Percentiles rank a stretch among this genome's conserved stretches.
These are phyloP conservation scores for Kurtzmaniella cleridarum DNA, from an alignment of 805 yeast species.

Conservation along the genomic window DNA sequence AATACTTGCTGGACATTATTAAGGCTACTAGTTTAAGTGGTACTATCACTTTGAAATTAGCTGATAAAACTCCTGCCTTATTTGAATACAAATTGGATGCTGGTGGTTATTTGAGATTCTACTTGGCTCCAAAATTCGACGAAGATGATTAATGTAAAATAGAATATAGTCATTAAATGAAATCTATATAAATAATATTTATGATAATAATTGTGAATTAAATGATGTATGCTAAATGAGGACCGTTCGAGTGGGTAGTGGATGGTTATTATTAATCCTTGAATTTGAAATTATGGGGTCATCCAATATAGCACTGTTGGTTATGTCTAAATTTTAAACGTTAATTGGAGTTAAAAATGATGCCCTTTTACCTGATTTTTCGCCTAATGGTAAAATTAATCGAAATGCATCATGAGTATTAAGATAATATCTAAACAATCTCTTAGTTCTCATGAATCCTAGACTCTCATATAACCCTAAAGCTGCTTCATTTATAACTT, in stretches of 20 bases:
- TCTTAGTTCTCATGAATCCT: constrained; percentile 69
- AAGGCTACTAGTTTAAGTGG: constrained; percentile 80
- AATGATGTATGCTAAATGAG: too few relatives aligned
- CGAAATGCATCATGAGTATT: constrained; percentile 93
- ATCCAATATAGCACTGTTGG: too few relatives aligned
- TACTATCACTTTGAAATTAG: constrained; percentile 76
- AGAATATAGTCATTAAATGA: too few relatives aligned
- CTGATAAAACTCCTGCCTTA: constrained; percentile 88
- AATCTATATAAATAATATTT: too few relatives aligned
- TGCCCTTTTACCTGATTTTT: constrained; percentile 42
- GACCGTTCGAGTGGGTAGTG: too few relatives aligned
- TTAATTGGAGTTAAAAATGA: constrained; percentile 38
- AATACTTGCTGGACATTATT: constrained; percentile 85
- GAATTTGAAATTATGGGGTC: too few relatives aligned
- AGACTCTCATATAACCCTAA: constrained; percentile 62
- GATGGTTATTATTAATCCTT: too few relatives aligned
- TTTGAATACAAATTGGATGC: constrained; percentile 83
- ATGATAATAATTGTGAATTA: too few relatives aligned
- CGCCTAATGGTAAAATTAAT: constrained; percentile 73
- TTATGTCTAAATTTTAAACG: too few relatives aligned
- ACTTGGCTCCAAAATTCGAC: constrained; percentile 95
- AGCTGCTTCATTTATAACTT: constrained; percentile 73
- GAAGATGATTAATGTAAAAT: constrained; percentile 59
- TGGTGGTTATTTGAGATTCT: constrained; percentile 90
- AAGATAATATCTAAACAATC: constrained; percentile 81